Conservation (phyloP, 1,284 basidiomycete species). For the Puccinia novopanici region DNA sequence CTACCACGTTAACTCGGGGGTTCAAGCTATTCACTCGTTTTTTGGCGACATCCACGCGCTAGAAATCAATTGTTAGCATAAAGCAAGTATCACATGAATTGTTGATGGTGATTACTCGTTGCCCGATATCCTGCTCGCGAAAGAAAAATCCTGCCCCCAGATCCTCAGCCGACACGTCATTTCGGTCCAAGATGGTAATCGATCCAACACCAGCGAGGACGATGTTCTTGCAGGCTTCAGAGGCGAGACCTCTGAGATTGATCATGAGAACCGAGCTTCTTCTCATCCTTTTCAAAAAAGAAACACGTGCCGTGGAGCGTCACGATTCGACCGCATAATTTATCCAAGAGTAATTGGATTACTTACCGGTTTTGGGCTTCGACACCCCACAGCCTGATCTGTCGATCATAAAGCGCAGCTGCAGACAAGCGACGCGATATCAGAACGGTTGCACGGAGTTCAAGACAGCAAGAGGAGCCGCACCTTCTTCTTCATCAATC, state of each 20-base stretch:
- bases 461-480: background rate
- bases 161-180: conserved; percentile 68
- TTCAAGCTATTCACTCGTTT: conserved; percentile 83
- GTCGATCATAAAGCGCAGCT: conserved; percentile 48
- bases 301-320: background rate
- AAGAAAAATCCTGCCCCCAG: conserved; percentile 91
- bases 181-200: conserved; percentile 65
- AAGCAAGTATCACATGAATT: background rate
- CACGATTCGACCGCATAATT: too few relatives aligned
- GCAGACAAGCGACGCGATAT: background rate
- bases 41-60: conserved; percentile 82
- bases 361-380: conserved; percentile 46
- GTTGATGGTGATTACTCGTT: conserved; percentile 21
- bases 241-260: conserved; percentile 78
- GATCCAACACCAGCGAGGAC: conserved; percentile 66
- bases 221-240: conserved; percentile 93
- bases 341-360: background rate
- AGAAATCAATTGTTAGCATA: conserved; percentile 54
- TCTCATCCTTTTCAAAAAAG: conserved; percentile 26
- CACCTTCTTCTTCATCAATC: conserved; percentile 50
- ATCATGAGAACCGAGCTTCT: conserved; percentile 68
- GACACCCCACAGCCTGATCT: conserved; percentile 47
- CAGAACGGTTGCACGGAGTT: background rate
- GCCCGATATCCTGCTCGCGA: conserved; percentile 83
- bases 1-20: conserved; percentile 80